Percentiles rank a stretch among this genome's conserved stretches.
phyloP scores from a whole-genome alignment of 2,329 filamentous ascomycete species.

The Emmonsia crescens region DNA sequence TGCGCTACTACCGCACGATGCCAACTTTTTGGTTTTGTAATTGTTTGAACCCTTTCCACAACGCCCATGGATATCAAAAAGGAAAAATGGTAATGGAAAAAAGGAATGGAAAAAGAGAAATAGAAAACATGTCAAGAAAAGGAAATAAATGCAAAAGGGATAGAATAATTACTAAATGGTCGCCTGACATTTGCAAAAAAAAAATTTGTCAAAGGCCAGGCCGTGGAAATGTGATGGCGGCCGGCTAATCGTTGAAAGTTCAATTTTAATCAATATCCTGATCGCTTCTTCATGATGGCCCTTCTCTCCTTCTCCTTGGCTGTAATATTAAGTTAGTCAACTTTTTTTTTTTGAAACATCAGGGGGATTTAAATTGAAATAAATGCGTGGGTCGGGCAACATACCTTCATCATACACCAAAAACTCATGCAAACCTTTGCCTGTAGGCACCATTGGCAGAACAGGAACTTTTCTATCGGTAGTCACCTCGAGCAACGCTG shows the following conservation, averaged over 20 bases:
- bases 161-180: background rate
- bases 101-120: background rate
- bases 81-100: background rate
- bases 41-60: background rate
- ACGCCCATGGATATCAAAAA: conserved; percentile 32
- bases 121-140: background rate
- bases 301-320: conserved; percentile 58
- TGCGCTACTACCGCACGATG: conserved; percentile 16
- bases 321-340: conserved; percentile 23
- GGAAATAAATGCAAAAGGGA: conserved; percentile 1
- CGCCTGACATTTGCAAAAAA: background rate
- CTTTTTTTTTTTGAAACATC: background rate
- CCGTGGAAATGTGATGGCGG: background rate
- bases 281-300: conserved; percentile 56
- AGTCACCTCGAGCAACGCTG: conserved; percentile 81
- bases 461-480: conserved; percentile 74
- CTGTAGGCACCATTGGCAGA: conserved; percentile 92
- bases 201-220: background rate
- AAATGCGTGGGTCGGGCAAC: conserved; percentile 17
- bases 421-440: conserved; percentile 83
- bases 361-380: background rate
- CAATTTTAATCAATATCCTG: conserved; percentile 23
- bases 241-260: background rate
- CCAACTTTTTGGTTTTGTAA: background rate
- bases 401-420: conserved; percentile 72